A percentile compares a stretch with the other conserved stretches of the same genome.
These are phyloP conservation scores for Candida verbasci DNA, from an alignment of 805 yeast species.

Conservation along the genomic window DNA sequence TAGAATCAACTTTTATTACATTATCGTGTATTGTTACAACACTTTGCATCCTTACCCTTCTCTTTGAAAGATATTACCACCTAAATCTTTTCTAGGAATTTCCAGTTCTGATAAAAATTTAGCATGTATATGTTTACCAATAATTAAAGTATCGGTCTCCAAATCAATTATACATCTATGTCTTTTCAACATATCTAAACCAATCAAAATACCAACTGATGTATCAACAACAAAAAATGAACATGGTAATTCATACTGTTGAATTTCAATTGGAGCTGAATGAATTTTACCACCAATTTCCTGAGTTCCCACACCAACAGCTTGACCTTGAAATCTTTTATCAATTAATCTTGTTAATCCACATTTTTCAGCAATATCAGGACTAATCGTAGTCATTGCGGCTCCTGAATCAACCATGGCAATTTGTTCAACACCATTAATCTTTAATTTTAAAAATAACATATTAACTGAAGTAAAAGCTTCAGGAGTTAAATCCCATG, in stretches of 20 bases:
- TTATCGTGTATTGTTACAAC: no score
- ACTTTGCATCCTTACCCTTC: slow-evolving; percentile 12
- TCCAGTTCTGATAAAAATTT: slow-evolving; percentile 72
- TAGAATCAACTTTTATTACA: no score
- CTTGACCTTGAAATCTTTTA: slow-evolving; percentile 73
- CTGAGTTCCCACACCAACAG: slow-evolving; percentile 85
- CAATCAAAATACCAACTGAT: slow-evolving; percentile 70
- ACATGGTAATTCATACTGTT: slow-evolving; percentile 36
- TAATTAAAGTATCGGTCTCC: slow-evolving; percentile 54
- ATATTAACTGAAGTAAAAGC: slow-evolving; percentile 76
- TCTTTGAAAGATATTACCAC: slow-evolving; percentile 28
- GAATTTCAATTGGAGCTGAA: slow-evolving; percentile 75
- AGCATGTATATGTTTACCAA: slow-evolving; percentile 68
- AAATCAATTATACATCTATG: slow-evolving; percentile 83
- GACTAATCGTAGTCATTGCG: slow-evolving; percentile 79
- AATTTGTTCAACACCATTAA: slow-evolving; percentile 76
- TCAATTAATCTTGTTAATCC: slow-evolving; percentile 74
- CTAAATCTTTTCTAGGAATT: slow-evolving; percentile 39
- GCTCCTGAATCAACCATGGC: slow-evolving; percentile 98
- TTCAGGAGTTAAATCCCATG: slow-evolving; percentile 88
- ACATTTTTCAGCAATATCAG: slow-evolving; percentile 68
- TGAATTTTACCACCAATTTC: slow-evolving; percentile 81
- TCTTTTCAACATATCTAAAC: slow-evolving; percentile 86
- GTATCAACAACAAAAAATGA: slow-evolving; percentile 53
- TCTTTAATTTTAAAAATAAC: slow-evolving; percentile 74